A percentile compares a stretch with the other conserved stretches of the same genome.
phyloP scores from a whole-genome alignment of 805 yeast genomes.

The Kodamaea kakaduensis region DNA sequence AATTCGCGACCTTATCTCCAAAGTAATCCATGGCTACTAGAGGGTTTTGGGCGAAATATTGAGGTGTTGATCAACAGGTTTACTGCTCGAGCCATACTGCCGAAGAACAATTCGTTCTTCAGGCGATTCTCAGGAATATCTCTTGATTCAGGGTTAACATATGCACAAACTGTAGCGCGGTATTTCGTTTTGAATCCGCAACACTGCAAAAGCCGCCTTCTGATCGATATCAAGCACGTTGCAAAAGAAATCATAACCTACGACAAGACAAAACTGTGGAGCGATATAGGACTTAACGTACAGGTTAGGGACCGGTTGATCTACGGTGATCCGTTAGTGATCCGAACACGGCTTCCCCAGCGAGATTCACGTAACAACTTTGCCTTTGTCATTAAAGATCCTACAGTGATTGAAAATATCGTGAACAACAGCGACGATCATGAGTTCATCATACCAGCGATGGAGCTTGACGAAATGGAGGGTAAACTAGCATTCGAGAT shows the following conservation, averaged over 20 bases:
- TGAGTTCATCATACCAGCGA: slow-evolving; percentile 8
- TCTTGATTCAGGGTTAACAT: slow-evolving; percentile 9
- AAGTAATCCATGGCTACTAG: slow-evolving; percentile 8
- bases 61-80: slow-evolving; percentile 8
- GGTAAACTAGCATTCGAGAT: slow-evolving; percentile 14
- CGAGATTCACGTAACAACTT: slow-evolving; percentile 9
- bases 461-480: slow-evolving; percentile 14
- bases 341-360: slow-evolving; percentile 8
- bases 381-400: slow-evolving; percentile 11
- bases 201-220: slow-evolving; percentile 12
- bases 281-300: not conserved
- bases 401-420: slow-evolving; percentile 4
- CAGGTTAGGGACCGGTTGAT: slow-evolving; percentile 1
- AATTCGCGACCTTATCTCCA: slow-evolving; percentile 13
- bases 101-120: slow-evolving; percentile 12
- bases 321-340: slow-evolving; percentile 11
- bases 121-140: slow-evolving; percentile 8
- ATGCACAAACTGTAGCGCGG: slow-evolving; percentile 13
- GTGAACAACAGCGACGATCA: slow-evolving; percentile 4
- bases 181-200: slow-evolving; percentile 12
- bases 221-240: slow-evolving; percentile 10
- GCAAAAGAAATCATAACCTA: slow-evolving; percentile 9
- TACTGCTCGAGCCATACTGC: slow-evolving; percentile 2
- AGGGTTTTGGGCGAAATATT: slow-evolving; percentile 5
- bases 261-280: slow-evolving; percentile 3